A percentile compares a stretch with the other conserved stretches of the same genome.
Conservation (phyloP, 1,284 basidiomycete species). For the Tetrapyrgos nigripes region DNA sequence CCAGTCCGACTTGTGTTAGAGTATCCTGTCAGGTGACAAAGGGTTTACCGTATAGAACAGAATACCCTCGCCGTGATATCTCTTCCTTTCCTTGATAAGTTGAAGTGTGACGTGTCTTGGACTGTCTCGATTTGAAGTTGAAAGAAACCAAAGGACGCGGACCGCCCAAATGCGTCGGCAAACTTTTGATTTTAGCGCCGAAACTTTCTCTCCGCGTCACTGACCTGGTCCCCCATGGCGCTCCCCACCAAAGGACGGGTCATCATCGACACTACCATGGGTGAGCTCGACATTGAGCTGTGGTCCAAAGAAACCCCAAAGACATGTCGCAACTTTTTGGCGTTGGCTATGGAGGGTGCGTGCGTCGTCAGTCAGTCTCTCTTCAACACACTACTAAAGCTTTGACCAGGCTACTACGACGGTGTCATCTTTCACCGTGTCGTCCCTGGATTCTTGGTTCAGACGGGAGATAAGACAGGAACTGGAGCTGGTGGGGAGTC, state of each 20-base stretch:
- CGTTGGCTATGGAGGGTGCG: conserved; percentile 86
- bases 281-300: conserved; percentile 93
- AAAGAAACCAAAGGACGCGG: too few species aligned
- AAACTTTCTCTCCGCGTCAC: too few species aligned
- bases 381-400: conserved; percentile 14
- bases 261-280: conserved; percentile 88
- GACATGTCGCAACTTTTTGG: conserved; percentile 92
- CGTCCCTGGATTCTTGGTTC: conserved; percentile 89
- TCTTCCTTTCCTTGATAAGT: too few species aligned
- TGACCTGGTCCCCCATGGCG: conserved; percentile 54
- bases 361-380: conserved; percentile 15
- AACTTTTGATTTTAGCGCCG: too few species aligned
- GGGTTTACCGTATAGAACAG: too few species aligned
- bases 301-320: conserved; percentile 97
- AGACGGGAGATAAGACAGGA: conserved; percentile 95
- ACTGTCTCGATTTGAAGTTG: too few species aligned
- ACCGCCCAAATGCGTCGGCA: too few species aligned
- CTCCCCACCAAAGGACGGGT: conserved; percentile 87
- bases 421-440: conserved; percentile 92
- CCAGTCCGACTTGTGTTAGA: too few species aligned
- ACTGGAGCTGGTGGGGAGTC: conserved; percentile 93
- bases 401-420: conserved; percentile 88
- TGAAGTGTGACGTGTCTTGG: too few species aligned
- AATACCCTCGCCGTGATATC: too few species aligned
- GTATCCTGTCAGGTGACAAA: too few species aligned